Evolutionary conservation across 2,329 filamentous ascomycete genomes (phyloP), one percentile per base, ranked within the genome.

Genomic region (Rhinocladiella similis): DNA sequence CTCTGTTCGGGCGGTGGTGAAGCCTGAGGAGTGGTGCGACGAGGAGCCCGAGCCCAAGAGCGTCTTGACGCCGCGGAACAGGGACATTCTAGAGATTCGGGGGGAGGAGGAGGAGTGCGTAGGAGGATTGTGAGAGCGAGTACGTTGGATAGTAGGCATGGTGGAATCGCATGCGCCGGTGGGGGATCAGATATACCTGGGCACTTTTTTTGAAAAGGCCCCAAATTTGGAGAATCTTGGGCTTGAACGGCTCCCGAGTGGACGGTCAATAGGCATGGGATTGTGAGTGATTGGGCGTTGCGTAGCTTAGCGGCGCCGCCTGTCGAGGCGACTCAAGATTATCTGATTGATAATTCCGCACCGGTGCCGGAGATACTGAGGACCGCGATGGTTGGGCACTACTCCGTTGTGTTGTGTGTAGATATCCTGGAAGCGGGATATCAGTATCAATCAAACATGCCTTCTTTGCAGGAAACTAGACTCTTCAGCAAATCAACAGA

Each of bases 1-100:
- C 46, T 72, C 72, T 43, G 74, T 73, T 9, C 74, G 70, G 22
- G 78, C 77, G 22, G 75, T 81, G 41, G 68, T 64, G 65, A 83
- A 83, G 22, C 75, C 35, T 43, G 29, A 6, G 48, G 45, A 20
- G 19, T 53, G 38, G 20, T 50, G 43, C n/a, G 45, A 42, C 10
- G 56, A 53, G 12, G 38, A 35, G 13, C 29, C 46, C 27, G 53
- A 52, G 10, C 47, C 53, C 38, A 62, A 36, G 33, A 62, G 47
- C 13, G 53, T 46, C 22, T 54, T 59, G 50, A 59, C 56, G 22
- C 49, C 53, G 13, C 59, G 53, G 14, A 62, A 45, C 41, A 62
- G 56, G 4, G 59, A 62, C 59, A 62, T 62, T 25, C 50, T 27
- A 45, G 45, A 25, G 16, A 46, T 20, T 22, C 43, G 19, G 9